Base-by-base conservation (phyloP, 495 filamentous ascomycete genomes). In the Penicillium roqueforti region DNA sequence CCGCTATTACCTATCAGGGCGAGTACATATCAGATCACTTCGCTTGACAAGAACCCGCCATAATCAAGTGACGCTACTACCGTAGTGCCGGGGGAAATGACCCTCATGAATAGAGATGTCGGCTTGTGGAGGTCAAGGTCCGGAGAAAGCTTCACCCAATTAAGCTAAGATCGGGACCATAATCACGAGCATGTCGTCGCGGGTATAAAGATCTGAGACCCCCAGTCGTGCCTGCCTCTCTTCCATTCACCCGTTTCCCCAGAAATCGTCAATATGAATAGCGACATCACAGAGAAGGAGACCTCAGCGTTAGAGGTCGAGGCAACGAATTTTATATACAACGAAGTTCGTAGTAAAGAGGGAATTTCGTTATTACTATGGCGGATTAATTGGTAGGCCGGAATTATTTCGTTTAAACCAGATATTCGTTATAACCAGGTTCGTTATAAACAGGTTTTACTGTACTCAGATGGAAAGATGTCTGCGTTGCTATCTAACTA, bases 221-320 rank as follows among this genome's bases (percentile, higher is more conserved):
- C 65, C 62, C 61, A 58, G 53, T 57, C 51, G 51, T 61, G 58
- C 38, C 59, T 64, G 53, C 47, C 43, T 66, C 57, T 63, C 56
- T 65, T 61, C 61, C 56, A 31, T 54, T 55, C 63, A 62, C 63
- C 45, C 56, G 37, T 55, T 55, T 68, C 49, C 57, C 51, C 61
- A 57, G 51, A 56, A 59, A 62, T 62, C 63, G 52, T 60, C 66
- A 74, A 63, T 65, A 78, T 76, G 74, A 71, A 46, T 61, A 68
- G 66, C 60, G 58, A 62, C 58, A 63, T 51, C 58, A 53, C 58
- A 49, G 73, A 74, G 65, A 63, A 71, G 61, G 57, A 63, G 49
- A 70, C 67, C 56, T 51, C 59, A 25, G 47, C 66, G 55, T 71
- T 70, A 53, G 74, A 73, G 68, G 58, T 75, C 64, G 73, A 76